phyloP scores from a whole-genome alignment of 2,329 filamentous ascomycete species.

The Lecanicillium sp. region DNA sequence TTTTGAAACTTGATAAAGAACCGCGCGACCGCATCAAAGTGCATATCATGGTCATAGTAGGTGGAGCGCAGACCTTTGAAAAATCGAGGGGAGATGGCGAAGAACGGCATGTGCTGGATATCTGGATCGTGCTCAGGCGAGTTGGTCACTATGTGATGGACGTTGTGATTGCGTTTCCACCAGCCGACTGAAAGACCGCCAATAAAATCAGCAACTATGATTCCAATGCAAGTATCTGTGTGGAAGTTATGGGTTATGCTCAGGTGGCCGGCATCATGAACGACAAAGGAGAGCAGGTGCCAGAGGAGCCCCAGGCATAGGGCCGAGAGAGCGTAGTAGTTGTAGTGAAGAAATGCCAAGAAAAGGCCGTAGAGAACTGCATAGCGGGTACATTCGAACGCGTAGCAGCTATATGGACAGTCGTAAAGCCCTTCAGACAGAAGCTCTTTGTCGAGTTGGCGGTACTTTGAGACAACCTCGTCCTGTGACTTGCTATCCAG shows the following conservation, averaged over 20 bases:
- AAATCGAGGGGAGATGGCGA: constrained; percentile 77
- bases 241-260: constrained; percentile 90
- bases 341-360: constrained; percentile 51
- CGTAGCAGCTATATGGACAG: constrained; percentile 78
- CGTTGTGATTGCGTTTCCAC: constrained; percentile 97
- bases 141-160: constrained; percentile 95
- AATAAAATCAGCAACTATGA: constrained; percentile 80
- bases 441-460: constrained; percentile 63
- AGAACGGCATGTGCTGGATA: constrained; percentile 84
- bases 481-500: constrained; percentile 66
- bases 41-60: constrained; percentile 75
- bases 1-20: constrained; percentile 63
- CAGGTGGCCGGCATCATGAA: constrained; percentile 94
- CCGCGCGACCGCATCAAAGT: constrained; percentile 64
- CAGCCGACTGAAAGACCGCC: constrained; percentile 86
- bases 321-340: constrained; percentile 63
- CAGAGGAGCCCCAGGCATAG: constrained; percentile 74
- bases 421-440: constrained; percentile 63
- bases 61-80: constrained; percentile 65
- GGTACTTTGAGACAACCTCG: constrained; percentile 71
- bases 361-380: constrained; percentile 51
- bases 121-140: constrained; percentile 92
- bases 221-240: constrained; percentile 75
- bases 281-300: constrained; percentile 91
- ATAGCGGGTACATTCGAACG: constrained; percentile 67